These are phyloP conservation scores for Arachis stenosperma DNA, from an alignment of 306 rosid genomes.

Conservation along the genomic window DNA sequence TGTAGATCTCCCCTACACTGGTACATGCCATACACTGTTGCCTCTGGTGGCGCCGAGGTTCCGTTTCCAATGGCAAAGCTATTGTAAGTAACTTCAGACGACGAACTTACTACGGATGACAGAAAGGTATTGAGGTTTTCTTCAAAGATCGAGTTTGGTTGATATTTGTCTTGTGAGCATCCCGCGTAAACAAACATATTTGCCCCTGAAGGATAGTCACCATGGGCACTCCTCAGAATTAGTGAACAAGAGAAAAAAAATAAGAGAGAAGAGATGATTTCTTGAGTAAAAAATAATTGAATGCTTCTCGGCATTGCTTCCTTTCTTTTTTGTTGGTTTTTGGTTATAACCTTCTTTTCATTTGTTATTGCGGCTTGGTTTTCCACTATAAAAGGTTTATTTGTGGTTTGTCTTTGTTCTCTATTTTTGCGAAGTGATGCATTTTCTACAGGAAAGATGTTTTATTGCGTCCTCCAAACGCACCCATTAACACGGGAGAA, in stretches of 20 bases:
- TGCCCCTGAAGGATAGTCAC: conserved; percentile 49
- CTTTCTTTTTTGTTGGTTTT: background rate
- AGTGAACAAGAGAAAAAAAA: conserved; percentile 42
- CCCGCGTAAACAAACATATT: conserved; percentile 76
- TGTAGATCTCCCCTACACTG: conserved; percentile 85
- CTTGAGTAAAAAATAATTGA: conserved; percentile 50
- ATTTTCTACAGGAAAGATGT: conserved; percentile 23
- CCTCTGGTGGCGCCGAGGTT: conserved; percentile 49
- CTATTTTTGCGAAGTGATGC: conserved; percentile 31
- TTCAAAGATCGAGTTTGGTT: conserved; percentile 72
- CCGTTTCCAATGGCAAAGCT: conserved; percentile 65
- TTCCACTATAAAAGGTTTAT: conserved; percentile 41
- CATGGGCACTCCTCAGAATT: conserved; percentile 34
- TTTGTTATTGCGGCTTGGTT: conserved; percentile 42
- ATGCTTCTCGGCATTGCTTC: conserved; percentile 55
- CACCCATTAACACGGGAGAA: conserved; percentile 1
- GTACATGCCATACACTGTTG: conserved; percentile 57
- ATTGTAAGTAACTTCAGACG: conserved; percentile 66
- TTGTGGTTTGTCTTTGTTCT: conserved; percentile 32
- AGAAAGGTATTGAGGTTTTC: conserved; percentile 63
- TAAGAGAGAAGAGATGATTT: conserved; percentile 47
- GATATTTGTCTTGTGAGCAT: conserved; percentile 82
- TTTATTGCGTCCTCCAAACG: conserved; percentile 13
- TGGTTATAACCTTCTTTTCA: conserved; percentile 19
- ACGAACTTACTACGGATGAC: conserved; percentile 65